phyloP scores from a whole-genome alignment of 805 yeast species.

The Pichia gijzeniarum region DNA sequence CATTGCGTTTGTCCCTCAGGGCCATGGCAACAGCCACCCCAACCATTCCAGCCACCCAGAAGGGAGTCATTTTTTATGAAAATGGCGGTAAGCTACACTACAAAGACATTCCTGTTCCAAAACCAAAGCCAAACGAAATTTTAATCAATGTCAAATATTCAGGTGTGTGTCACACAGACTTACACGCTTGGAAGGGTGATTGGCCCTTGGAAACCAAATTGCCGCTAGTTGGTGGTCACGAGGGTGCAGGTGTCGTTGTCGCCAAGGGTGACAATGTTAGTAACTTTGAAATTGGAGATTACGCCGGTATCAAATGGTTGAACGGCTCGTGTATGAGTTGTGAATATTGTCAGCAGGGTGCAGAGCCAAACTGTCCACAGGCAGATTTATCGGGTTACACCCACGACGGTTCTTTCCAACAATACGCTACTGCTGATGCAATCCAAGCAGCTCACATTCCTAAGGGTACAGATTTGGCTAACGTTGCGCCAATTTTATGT shows the following conservation, averaged over 20 bases:
- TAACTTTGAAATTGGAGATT: constrained; percentile 72
- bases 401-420: constrained; percentile 87
- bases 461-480: constrained; percentile 65
- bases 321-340: constrained; percentile 72
- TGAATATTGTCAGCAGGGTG: constrained; percentile 62
- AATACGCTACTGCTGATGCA: constrained; percentile 84
- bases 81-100: constrained; percentile 57
- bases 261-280: constrained; percentile 64
- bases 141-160: constrained; percentile 78
- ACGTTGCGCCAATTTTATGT: constrained; percentile 76
- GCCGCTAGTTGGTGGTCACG: constrained; percentile 84
- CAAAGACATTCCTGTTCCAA: constrained; percentile 75
- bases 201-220: constrained; percentile 76
- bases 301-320: constrained; percentile 81
- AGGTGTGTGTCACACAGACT: constrained; percentile 91
- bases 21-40: constrained; percentile 12
- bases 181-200: constrained; percentile 93
- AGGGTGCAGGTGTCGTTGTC: constrained; percentile 84
- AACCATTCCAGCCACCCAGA: constrained; percentile 57
- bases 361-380: constrained; percentile 64
- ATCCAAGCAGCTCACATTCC: constrained; percentile 81
- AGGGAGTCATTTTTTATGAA: constrained; percentile 63
- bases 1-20: constrained; percentile 3
- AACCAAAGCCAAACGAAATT: constrained; percentile 70
- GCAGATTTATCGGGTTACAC: constrained; percentile 82